Evolutionary conservation across 2,329 filamentous ascomycete species (phyloP).

Genomic region (Botrytis aclada): DNA sequence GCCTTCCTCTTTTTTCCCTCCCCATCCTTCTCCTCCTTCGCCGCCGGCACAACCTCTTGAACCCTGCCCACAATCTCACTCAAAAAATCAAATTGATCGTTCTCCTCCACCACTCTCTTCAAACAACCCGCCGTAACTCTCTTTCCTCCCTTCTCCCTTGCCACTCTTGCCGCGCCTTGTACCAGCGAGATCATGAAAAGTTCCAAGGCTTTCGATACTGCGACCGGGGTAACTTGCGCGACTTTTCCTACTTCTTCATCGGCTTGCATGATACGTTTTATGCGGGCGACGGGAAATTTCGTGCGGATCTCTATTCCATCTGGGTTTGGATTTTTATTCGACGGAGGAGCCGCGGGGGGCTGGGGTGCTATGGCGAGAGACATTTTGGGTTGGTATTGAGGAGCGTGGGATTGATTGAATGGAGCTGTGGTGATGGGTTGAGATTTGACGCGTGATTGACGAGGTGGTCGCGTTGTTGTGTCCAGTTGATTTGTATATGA

Average conservation of each 20-base stretch:
- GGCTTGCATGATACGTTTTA: conserved; percentile 99
- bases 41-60: conserved; percentile 48
- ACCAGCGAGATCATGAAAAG: conserved; percentile 97
- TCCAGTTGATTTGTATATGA: neutral
- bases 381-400: neutral
- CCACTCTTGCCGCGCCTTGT: conserved; percentile 80
- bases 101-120: conserved; percentile 82
- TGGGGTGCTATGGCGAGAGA: neutral
- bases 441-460: neutral
- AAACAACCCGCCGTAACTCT: conserved; percentile 87
- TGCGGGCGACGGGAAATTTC: conserved; percentile 94
- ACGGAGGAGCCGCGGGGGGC: conserved; percentile 26
- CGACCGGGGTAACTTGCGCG: conserved; percentile 93
- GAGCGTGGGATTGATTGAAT: neutral
- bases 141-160: conserved; percentile 78
- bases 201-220: conserved; percentile 91
- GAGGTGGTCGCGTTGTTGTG: conserved; percentile 13
- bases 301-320: conserved; percentile 72
- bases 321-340: conserved; percentile 46
- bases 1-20: conserved; percentile 32
- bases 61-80: conserved; percentile 87
- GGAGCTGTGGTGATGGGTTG: neutral
- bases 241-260: conserved; percentile 99
- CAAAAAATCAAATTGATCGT: conserved; percentile 93
- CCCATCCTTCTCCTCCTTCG: conserved; percentile 30